Conservation (phyloP, 129 eudicot species). For the Kitagawia praeruptora region DNA sequence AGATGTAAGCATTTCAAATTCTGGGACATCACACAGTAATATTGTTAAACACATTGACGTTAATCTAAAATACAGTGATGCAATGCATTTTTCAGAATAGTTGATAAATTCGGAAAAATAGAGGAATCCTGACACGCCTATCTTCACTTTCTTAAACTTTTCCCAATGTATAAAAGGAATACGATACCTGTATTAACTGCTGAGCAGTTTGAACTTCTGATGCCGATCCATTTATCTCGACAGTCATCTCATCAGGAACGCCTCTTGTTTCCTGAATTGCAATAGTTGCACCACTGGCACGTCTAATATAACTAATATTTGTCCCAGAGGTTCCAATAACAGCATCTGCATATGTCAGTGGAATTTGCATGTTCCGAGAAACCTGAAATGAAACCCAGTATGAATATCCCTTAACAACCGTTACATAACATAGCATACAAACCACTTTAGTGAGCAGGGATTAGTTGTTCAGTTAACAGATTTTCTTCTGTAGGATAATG, state of each 20-base stretch:
- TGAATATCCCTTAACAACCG: neutral
- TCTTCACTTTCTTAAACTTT: neutral
- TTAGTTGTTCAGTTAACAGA: neutral
- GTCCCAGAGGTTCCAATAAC: slow-evolving; percentile 79
- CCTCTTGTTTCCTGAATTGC: slow-evolving; percentile 87
- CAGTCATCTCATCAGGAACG: slow-evolving; percentile 88
- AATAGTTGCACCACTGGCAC: slow-evolving; percentile 96
- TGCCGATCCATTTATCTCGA: slow-evolving; percentile 82
- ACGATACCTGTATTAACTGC: slow-evolving; percentile 74
- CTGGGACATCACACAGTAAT: neutral
- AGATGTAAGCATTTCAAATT: neutral
- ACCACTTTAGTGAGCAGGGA: neutral
- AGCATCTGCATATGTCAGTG: slow-evolving; percentile 86
- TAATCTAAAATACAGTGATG: neutral
- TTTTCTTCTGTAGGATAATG: neutral
- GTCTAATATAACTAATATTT: slow-evolving; percentile 84
- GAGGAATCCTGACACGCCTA: neutral
- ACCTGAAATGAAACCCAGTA: slow-evolving; percentile 30
- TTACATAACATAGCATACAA: neutral
- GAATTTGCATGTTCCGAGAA: slow-evolving; percentile 88
- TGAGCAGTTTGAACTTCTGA: slow-evolving; percentile 97
- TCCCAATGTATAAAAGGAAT: neutral
- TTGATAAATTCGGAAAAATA: neutral
- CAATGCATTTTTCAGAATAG: neutral
- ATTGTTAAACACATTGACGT: neutral